Conservation (phyloP, 2,329 filamentous ascomycete species). For the Botryotinia narcissicola region DNA sequence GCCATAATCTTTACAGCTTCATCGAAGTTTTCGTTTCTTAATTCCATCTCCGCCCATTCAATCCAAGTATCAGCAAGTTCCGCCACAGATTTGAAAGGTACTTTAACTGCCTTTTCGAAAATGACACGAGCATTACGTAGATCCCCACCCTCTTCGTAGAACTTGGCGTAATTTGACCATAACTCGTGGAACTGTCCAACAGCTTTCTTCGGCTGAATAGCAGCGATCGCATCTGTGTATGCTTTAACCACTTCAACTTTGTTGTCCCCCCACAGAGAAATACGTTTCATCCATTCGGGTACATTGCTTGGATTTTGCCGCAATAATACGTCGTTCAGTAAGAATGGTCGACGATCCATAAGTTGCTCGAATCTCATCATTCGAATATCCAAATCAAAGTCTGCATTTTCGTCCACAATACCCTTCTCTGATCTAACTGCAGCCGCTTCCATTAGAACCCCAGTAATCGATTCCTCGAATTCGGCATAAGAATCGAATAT, state of each 20-base stretch:
- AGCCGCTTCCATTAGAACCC: constrained; percentile 84
- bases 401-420: constrained; percentile 74
- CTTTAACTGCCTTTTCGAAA: constrained; percentile 96
- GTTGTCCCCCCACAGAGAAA: constrained; percentile 94
- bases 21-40: constrained; percentile 94
- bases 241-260: constrained; percentile 87
- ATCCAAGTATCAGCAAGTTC: constrained; percentile 99
- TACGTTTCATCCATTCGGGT: constrained; percentile 93
- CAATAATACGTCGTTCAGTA: constrained; percentile 92
- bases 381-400: constrained; percentile 91
- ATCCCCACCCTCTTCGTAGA: constrained; percentile 88
- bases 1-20: constrained; percentile 94
- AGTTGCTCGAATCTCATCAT: constrained; percentile 98
- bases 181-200: constrained; percentile 90
- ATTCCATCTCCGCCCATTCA: constrained; percentile 97
- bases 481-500: constrained; percentile 96
- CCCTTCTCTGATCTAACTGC: constrained; percentile 77
- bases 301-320: constrained; percentile 97
- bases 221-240: constrained; percentile 89
- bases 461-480: constrained; percentile 94
- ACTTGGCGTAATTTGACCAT: constrained; percentile 95
- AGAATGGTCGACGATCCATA: constrained; percentile 93
- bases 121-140: constrained; percentile 83
- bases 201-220: constrained; percentile 91
- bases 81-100: constrained; percentile 95